Base-by-base conservation (phyloP, 495 filamentous ascomycete genomes). In the Tuber borchii region DNA sequence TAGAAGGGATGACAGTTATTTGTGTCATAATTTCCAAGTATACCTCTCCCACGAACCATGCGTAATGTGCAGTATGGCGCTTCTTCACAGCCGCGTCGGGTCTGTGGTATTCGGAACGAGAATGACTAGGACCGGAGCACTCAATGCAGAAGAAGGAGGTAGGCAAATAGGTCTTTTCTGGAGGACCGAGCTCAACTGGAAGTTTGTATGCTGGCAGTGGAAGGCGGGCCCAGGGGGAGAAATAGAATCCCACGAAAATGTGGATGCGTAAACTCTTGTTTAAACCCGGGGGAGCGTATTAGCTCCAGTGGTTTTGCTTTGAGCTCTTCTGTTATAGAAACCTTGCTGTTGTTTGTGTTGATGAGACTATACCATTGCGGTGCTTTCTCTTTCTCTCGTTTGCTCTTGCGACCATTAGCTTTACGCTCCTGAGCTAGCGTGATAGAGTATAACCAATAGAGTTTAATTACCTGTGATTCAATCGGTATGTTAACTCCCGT, bases 41-140 rank as follows among this genome's bases (percentile, higher is more conserved):
- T 97, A 97, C 83, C 84, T 95, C 45, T 95, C 93, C 2, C 94
- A 97, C 82, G 95, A 99, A 84, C 95, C 95, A 5, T 99, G 95
- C 79, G 87, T 95, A 44, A 97, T 96, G 89, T 99, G 95, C 84
- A 92, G 91, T 14, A 98, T 98, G 95, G 96, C 93, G 2, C 88
- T 97, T 48, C 86, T 98, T 31, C 93, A 98, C 76, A 97, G 93
- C 0, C 89, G 95, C 42, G 95, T 98, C 86, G 88, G 91, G 7
- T 87, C 89, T 26, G 90, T 95, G 2, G 87, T 96, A n/a, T 97
- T 96, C 84, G 88, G 88, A 37, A 70, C 75, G 48, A 78, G 70
- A 51, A 77, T 75, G 48, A 70, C 72, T 43, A 76, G 78, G 22
- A 83, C 74, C 20, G 76, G 76, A 31, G 75, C 76, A 4, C 79